phyloP scores from a whole-genome alignment of 176 grass and related monocot species.

The Leersia perrieri region DNA sequence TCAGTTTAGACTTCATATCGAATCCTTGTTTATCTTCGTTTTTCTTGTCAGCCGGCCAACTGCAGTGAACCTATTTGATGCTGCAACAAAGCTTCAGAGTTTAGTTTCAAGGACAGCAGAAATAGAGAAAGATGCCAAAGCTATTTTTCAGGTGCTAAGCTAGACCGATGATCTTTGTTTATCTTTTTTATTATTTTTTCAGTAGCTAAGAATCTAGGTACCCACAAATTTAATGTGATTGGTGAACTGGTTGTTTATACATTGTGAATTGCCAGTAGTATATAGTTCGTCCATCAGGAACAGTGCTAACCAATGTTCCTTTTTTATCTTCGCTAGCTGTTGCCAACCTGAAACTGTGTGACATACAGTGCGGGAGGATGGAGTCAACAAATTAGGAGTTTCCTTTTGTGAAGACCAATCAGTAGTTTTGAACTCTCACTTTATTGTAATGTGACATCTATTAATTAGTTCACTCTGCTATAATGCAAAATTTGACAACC shows the following conservation, averaged over 20 bases:
- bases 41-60: constrained; percentile 73
- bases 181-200: constrained; percentile 2
- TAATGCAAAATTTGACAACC: not conserved
- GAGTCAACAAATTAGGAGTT: not conserved
- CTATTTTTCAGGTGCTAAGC: constrained; percentile 72
- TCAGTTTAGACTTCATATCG: constrained; percentile 10
- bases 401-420: not conserved
- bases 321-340: not conserved
- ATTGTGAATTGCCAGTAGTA: not conserved
- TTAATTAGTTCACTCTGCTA: not conserved
- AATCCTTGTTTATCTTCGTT: not conserved
- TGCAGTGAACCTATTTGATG: constrained; percentile 90
- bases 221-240: not conserved
- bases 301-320: not conserved
- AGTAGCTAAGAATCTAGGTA: not conserved
- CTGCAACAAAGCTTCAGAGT: constrained; percentile 73
- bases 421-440: not conserved
- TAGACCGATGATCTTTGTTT: not conserved
- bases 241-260: not conserved
- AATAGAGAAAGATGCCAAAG: constrained; percentile 55
- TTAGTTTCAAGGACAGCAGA: constrained; percentile 59
- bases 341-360: not conserved
- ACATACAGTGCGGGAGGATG: not conserved
- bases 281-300: not conserved
- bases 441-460: constrained; percentile 5